These are phyloP conservation scores for Basidiobolus meristosporus DNA, from an alignment of 371 early-diverging fungal species.

Conservation along the genomic window DNA sequence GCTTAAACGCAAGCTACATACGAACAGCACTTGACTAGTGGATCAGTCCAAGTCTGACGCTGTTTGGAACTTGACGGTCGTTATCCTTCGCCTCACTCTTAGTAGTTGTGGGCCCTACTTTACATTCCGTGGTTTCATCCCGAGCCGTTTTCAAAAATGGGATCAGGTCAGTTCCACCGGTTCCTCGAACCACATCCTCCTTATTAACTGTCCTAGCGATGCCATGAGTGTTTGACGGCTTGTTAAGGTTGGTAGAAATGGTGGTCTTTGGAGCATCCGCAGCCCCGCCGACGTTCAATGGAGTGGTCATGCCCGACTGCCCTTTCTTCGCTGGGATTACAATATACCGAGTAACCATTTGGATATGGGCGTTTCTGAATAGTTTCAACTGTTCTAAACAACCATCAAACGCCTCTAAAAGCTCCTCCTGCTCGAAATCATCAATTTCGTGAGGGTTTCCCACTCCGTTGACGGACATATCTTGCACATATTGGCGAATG, in stretches of 20 bases:
- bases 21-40: too few species aligned
- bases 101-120: too few species aligned
- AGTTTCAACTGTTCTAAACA: constrained; percentile 58
- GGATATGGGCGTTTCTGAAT: constrained; percentile 84
- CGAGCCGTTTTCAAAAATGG: constrained; percentile 60
- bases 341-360: constrained; percentile 81
- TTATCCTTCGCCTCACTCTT: too few species aligned
- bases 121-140: constrained; percentile 25
- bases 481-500: constrained; percentile 25
- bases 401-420: constrained; percentile 45
- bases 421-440: constrained; percentile 7
- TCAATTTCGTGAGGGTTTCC: constrained; percentile 8
- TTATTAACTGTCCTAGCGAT: too few species aligned
- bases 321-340: constrained; percentile 70
- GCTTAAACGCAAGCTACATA: too few species aligned
- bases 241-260: too few species aligned
- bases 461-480: constrained; percentile 2
- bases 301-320: too few species aligned
- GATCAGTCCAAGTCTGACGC: too few species aligned
- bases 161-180: constrained; percentile 89
- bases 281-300: too few species aligned
- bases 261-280: too few species aligned
- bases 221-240: constrained; percentile 1
- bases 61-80: too few species aligned
- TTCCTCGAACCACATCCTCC: constrained; percentile 58